Percentiles rank a stretch among this genome's conserved stretches.
Evolutionary conservation across 108 stramenopile species (phyloP).

Genomic region (Fragilaria crotonensis): DNA sequence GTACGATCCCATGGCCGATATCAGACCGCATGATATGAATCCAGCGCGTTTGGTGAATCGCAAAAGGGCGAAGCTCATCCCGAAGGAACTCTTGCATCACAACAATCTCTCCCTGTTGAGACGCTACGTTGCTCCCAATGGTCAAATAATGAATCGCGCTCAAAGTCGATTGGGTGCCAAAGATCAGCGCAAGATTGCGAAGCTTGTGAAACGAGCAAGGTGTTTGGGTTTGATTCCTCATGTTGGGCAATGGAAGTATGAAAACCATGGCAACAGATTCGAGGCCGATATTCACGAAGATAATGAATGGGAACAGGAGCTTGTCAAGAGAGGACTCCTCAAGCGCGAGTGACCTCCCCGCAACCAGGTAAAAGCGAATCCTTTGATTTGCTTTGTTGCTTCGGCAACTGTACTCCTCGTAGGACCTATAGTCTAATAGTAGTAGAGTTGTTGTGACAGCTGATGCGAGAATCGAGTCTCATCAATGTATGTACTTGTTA

Average conservation of each 20-base stretch:
- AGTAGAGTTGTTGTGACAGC: too few species aligned
- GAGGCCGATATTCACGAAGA: slow-evolving; percentile 43
- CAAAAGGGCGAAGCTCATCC: slow-evolving; percentile 54
- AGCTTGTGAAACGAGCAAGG: slow-evolving; percentile 70
- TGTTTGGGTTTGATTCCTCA: slow-evolving; percentile 69
- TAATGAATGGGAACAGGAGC: slow-evolving; percentile 50
- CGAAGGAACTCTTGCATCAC: slow-evolving; percentile 60
- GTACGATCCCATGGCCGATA: slow-evolving; percentile 68
- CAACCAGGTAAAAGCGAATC: too few species aligned
- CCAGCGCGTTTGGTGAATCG: slow-evolving; percentile 68
- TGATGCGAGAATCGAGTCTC: too few species aligned
- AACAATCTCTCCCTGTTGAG: slow-evolving; percentile 66
- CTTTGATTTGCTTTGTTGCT: too few species aligned
- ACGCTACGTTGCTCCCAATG: slow-evolving; percentile 67
- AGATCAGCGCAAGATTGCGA: slow-evolving; percentile 76
- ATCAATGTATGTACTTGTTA: too few species aligned
- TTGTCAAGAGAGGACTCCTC: slow-evolving; percentile 37
- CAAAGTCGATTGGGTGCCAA: slow-evolving; percentile 73
- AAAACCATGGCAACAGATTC: slow-evolving; percentile 61
- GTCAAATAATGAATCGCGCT: slow-evolving; percentile 77
- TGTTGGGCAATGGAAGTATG: slow-evolving; percentile 67
- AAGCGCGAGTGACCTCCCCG: slow-evolving; percentile 3
- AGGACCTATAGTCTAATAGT: too few species aligned
- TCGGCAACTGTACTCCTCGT: too few species aligned
- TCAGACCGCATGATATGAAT: slow-evolving; percentile 68